Evolutionary conservation across 495 filamentous ascomycete species (phyloP).

Genomic region (Poronia punctata): DNA sequence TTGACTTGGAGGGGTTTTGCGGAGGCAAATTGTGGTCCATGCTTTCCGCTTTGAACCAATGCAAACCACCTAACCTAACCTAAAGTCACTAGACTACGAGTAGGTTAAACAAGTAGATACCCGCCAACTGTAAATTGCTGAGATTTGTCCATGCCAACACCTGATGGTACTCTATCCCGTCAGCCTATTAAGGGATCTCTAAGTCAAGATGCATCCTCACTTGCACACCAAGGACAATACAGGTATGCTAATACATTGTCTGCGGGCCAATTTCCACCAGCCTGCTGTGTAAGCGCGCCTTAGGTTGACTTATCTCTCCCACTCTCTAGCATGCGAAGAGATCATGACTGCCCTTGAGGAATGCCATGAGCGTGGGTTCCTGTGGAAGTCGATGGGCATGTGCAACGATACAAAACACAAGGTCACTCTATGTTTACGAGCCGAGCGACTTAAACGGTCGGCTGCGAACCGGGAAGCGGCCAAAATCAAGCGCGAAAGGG

Average conservation of each 20-base stretch:
- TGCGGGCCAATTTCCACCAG: background rate
- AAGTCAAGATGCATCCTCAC: constrained; percentile 84
- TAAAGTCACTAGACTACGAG: too few species aligned
- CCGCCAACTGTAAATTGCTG: too few species aligned
- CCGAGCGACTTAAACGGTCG: constrained; percentile 69
- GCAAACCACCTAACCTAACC: too few species aligned
- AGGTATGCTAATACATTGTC: constrained; percentile 45
- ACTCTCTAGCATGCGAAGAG: constrained; percentile 71
- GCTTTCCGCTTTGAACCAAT: too few species aligned
- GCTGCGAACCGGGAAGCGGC: constrained; percentile 68
- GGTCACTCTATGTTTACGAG: constrained; percentile 75
- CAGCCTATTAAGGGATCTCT: background rate
- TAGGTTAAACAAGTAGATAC: too few species aligned
- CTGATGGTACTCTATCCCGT: too few species aligned
- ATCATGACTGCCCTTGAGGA: constrained; percentile 89
- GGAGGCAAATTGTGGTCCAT: constrained; percentile 22
- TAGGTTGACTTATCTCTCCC: background rate
- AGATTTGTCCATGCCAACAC: too few species aligned
- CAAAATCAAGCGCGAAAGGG: constrained; percentile 55
- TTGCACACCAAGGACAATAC: constrained; percentile 83
- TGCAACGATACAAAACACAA: constrained; percentile 80
- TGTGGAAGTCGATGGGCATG: constrained; percentile 79
- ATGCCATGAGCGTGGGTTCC: constrained; percentile 87
- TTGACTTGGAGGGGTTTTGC: constrained; percentile 16
- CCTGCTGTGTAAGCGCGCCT: background rate